Evolutionary conservation across 2,329 filamentous ascomycete species (phyloP).

Genomic region (Aureobasidium lini): DNA sequence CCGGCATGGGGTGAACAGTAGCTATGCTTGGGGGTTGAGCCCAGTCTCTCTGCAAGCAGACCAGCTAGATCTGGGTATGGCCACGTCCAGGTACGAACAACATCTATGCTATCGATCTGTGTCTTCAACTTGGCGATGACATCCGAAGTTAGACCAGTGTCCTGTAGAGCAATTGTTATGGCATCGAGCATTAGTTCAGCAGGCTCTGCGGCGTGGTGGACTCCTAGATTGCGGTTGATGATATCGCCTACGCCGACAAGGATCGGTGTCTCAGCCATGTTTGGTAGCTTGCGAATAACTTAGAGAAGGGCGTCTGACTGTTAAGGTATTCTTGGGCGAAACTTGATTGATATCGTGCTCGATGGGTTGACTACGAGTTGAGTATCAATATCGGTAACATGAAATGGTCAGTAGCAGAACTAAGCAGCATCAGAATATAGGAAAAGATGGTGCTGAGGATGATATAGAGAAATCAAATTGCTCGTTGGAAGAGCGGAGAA

Average conservation of each 20-base stretch:
- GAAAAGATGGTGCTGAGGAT: background rate
- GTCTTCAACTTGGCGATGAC: conserved; percentile 31
- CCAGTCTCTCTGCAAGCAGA: conserved; percentile 44
- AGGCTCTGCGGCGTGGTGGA: conserved; percentile 52
- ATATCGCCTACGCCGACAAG: conserved; percentile 58
- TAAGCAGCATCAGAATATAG: no score
- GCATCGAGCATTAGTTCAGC: conserved; percentile 52
- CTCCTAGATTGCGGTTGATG: conserved; percentile 47
- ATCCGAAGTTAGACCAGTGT: conserved; percentile 35
- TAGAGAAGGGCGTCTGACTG: background rate
- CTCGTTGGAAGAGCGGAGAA: conserved; percentile 5
- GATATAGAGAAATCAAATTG: background rate
- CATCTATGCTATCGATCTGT: conserved; percentile 50
- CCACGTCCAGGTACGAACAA: conserved; percentile 61
- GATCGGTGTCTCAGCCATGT: conserved; percentile 37
- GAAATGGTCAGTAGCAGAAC: no score
- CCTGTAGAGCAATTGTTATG: conserved; percentile 44
- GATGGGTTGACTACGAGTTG: no score
- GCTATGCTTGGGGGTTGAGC: conserved; percentile 40
- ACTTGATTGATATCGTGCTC: no score
- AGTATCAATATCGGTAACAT: no score
- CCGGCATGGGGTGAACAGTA: conserved; percentile 54
- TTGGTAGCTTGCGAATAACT: background rate
- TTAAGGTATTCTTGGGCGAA: background rate
- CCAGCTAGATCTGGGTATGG: conserved; percentile 53